phyloP scores from a whole-genome alignment of 2,329 filamentous ascomycete species.

The Cladosporium phlei region DNA sequence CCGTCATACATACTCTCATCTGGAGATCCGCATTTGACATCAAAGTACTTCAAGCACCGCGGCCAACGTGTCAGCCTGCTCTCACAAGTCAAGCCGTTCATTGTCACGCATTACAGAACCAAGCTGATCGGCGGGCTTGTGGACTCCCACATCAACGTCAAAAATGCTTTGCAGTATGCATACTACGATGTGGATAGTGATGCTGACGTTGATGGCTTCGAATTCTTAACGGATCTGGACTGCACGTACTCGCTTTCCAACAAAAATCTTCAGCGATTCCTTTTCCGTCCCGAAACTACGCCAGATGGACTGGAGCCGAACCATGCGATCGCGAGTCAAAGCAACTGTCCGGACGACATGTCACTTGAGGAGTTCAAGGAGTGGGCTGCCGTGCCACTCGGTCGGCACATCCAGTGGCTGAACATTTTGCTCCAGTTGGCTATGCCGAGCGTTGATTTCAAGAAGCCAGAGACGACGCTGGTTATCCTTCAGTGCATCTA shows the following conservation, averaged over 20 bases:
- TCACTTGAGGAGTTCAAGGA: conserved; percentile 51
- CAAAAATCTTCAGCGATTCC: conserved; percentile 28
- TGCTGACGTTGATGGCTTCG: conserved; percentile 5
- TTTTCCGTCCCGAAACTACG: conserved; percentile 16
- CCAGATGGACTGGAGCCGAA: conserved; percentile 21
- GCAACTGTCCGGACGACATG: conserved; percentile 44
- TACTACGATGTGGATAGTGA: conserved; percentile 45
- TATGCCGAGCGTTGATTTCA: conserved; percentile 56
- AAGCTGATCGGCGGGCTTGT: conserved; percentile 37
- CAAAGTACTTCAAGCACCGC: too few relatives aligned
- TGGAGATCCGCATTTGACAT: conserved; percentile 17
- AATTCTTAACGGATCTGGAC: conserved; percentile 9
- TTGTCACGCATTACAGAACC: conserved; percentile 46
- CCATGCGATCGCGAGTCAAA: conserved; percentile 43
- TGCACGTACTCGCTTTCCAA: conserved; percentile 41
- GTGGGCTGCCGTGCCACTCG: conserved; percentile 46
- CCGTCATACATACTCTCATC: conserved; percentile 12
- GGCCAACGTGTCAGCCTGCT: conserved; percentile 35
- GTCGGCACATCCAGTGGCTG: conserved; percentile 45
- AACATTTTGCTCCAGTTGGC: conserved; percentile 48
- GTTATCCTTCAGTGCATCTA: conserved; percentile 50
- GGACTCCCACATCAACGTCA: conserved; percentile 40
- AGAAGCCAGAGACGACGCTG: conserved; percentile 45
- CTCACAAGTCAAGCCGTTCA: conserved; percentile 45
- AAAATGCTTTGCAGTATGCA: conserved; percentile 42